Evolutionary conservation across 305 asterid genomes (phyloP).

Genomic region (Fraxinus nigra): DNA sequence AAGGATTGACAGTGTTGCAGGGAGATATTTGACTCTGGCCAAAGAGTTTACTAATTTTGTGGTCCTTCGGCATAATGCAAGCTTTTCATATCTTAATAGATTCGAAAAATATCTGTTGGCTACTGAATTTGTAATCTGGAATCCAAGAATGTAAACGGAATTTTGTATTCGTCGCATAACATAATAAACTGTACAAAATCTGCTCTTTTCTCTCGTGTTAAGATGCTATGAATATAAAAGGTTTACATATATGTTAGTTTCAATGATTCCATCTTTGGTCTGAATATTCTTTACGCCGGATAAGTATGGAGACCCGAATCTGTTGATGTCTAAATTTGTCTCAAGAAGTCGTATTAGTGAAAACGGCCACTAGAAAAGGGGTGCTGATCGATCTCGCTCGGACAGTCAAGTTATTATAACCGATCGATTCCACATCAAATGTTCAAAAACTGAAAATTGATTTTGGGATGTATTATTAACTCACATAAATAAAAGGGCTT

Average conservation of each 20-base stretch:
- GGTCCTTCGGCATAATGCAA: not conserved
- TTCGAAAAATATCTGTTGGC: constrained; percentile 11
- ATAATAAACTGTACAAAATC: constrained; percentile 44
- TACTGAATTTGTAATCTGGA: constrained; percentile 1
- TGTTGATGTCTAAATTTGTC: not conserved
- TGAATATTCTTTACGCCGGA: not conserved
- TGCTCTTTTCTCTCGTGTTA: constrained; percentile 21
- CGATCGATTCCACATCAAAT: not conserved
- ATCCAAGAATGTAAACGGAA: constrained; percentile 36
- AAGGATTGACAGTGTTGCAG: constrained; percentile 42
- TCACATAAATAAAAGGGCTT: not conserved
- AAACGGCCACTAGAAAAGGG: not conserved
- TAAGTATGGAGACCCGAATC: not conserved
- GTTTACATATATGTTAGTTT: too few species aligned
- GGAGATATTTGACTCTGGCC: constrained; percentile 22
- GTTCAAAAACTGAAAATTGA: not conserved
- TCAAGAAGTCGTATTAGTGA: not conserved
- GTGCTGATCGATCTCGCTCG: not conserved
- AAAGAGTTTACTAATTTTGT: not conserved
- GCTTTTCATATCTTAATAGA: constrained; percentile 16
- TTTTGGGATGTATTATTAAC: not conserved
- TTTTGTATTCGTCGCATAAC: constrained; percentile 39
- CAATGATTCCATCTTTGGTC: too few species aligned
- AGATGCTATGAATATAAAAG: not conserved
- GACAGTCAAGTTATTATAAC: not conserved